Base-by-base conservation (phyloP, 768 basidiomycete genomes). In the Serendipita sp. region DNA sequence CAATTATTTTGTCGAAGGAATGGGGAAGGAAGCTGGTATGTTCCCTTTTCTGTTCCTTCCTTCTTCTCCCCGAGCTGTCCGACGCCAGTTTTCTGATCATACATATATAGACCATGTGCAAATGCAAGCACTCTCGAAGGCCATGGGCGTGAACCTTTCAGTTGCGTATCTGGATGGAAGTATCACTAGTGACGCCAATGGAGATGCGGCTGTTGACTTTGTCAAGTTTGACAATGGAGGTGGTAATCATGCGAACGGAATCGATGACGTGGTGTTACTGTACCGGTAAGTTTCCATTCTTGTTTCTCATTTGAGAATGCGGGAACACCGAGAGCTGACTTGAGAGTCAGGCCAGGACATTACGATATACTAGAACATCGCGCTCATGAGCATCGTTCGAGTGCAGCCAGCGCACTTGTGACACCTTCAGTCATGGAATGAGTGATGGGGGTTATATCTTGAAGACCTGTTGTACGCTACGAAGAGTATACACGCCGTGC, bases 111-210 rank as follows among this genome's bases (percentile, higher is more conserved):
- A 94, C 67, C 85, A 94, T 66, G 83, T 86, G 11, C 87, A 90
- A 68, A 86, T 94, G 65, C 79, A 79, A 38, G 91, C 92, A 0
- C 76, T 95, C 11, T 79, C 85, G 17, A 75, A 80, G 34, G 86
- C 84, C 0, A 72, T 94, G 30, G 71, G 78, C 22, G 73, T 88
- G 56, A 83, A 85, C 60, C 73, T 93, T 60, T 77, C 81, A 61
- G 78, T 93, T 41, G 88, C 89, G 1, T 92, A 91, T 71, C 78
- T 96, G 28, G 90, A 90, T 71, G 85, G 88, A 1, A 80, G 76
- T 16, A 71, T 71, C 20, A 63, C 60, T 24, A 65, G 30, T 42
- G 65, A 43, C 7, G 34, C 34, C 7, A 62, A 58, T 20, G 68
- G 66, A 22, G 66, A 74, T 4, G 82, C 78, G 26, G 71, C 74